Percentiles rank a stretch among this genome's conserved stretches.
phyloP scores from a whole-genome alignment of 257 asterid species.

The Rehmannia glutinosa region DNA sequence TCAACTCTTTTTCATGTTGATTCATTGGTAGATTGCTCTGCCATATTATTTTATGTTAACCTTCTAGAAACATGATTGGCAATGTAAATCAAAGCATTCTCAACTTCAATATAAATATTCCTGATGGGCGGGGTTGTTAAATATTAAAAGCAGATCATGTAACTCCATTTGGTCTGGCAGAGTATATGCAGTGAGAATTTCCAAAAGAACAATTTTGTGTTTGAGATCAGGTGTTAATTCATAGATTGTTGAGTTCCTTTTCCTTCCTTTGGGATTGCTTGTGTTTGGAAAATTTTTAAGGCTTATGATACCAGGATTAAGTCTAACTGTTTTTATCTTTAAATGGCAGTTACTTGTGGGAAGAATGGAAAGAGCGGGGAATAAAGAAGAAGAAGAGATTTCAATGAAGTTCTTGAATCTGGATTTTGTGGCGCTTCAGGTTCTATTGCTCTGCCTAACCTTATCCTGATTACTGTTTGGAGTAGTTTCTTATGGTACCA shows the following conservation, averaged over 20 bases:
- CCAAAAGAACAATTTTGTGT: background rate
- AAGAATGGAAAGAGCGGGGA: slow-evolving; percentile 76
- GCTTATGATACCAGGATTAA: slow-evolving; percentile 13
- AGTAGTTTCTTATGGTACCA: background rate
- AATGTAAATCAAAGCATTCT: background rate
- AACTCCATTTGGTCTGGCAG: background rate
- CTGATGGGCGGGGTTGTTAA: background rate
- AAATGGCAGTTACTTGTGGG: slow-evolving; percentile 66
- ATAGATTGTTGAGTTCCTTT: background rate
- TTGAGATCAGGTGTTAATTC: slow-evolving; percentile 5
- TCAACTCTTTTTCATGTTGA: background rate
- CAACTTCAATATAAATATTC: background rate
- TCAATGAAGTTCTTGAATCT: slow-evolving; percentile 42
- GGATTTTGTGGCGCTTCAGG: slow-evolving; percentile 58
- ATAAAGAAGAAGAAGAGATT: slow-evolving; percentile 32
- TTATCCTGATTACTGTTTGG: background rate
- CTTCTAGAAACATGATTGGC: background rate
- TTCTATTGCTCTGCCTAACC: slow-evolving; percentile 19
- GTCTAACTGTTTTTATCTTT: slow-evolving; percentile 16
- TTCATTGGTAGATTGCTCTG: background rate
- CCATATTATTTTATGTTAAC: slow-evolving; percentile 4
- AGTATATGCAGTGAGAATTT: background rate
- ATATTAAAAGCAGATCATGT: background rate
- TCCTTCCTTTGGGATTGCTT: background rate
- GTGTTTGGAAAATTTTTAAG: slow-evolving; percentile 4